A percentile compares a stretch with the other conserved stretches of the same genome.
These are phyloP conservation scores for Penicillium maclennaniae DNA, from an alignment of 495 filamentous ascomycete genomes.

Conservation along the genomic window DNA sequence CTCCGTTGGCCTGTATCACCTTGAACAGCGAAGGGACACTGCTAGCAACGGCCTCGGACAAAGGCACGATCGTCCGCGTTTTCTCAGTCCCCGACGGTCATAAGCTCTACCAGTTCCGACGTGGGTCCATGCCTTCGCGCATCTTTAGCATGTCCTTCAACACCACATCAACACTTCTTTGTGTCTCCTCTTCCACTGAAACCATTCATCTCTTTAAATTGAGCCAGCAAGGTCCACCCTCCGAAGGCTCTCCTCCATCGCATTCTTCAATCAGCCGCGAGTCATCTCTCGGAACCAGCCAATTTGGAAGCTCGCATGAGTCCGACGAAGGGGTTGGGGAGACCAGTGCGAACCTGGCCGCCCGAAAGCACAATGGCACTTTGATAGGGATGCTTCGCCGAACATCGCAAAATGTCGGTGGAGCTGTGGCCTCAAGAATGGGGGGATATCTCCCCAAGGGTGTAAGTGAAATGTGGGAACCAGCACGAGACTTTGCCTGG, in stretches of 20 bases:
- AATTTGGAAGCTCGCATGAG: slow-evolving; percentile 36
- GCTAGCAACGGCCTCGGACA: slow-evolving; percentile 92
- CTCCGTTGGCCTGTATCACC: slow-evolving; percentile 84
- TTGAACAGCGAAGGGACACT: slow-evolving; percentile 91
- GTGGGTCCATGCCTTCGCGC: slow-evolving; percentile 87
- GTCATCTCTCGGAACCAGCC: slow-evolving; percentile 37
- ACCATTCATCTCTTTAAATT: slow-evolving; percentile 97
- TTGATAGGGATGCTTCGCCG: slow-evolving; percentile 88
- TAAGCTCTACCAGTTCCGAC: slow-evolving; percentile 91
- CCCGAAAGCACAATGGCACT: slow-evolving; percentile 56
- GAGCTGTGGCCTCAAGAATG: slow-evolving; percentile 78
- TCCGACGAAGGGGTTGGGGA: slow-evolving; percentile 32
- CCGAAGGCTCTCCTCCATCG: slow-evolving; percentile 31
- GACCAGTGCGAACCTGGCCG: slow-evolving; percentile 28
- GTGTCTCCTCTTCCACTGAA: slow-evolving; percentile 91
- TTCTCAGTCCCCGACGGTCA: slow-evolving; percentile 85
- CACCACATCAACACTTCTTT: slow-evolving; percentile 83
- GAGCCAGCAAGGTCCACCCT: slow-evolving; percentile 33
- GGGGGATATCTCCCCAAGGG: slow-evolving; percentile 88
- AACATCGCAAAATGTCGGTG: slow-evolving; percentile 95
- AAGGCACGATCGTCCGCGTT: slow-evolving; percentile 93
- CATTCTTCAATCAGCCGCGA: slow-evolving; percentile 33
- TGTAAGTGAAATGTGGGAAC: slow-evolving; percentile 97
- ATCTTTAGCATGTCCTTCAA: slow-evolving; percentile 99
- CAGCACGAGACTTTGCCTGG: slow-evolving; percentile 90